These are phyloP conservation scores for Pseudocercospora fijiensis DNA, from an alignment of 2,329 filamentous ascomycete genomes.

Conservation along the genomic window DNA sequence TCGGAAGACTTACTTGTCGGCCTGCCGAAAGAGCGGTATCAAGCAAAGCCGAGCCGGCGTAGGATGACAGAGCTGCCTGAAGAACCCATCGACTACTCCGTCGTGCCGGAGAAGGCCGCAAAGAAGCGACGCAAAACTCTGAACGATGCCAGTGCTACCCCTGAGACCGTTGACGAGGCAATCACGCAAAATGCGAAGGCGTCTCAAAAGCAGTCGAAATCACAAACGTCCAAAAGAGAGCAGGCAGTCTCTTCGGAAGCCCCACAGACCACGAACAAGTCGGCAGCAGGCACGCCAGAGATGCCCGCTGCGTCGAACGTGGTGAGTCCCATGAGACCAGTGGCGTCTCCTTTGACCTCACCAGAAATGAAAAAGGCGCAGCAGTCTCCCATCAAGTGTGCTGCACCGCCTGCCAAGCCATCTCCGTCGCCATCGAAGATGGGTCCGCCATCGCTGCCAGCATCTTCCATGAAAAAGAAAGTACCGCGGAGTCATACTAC, in stretches of 20 bases:
- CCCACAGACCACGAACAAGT: neutral
- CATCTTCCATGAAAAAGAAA: conserved; percentile 22
- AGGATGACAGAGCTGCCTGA: conserved; percentile 32
- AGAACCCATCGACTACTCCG: conserved; percentile 35
- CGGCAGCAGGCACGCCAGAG: neutral
- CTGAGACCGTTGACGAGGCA: neutral
- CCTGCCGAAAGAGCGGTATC: conserved; percentile 42
- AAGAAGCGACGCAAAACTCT: conserved; percentile 44
- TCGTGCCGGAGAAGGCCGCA: conserved; percentile 42
- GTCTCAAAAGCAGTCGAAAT: neutral
- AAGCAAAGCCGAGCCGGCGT: conserved; percentile 41
- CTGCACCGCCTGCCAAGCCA: neutral
- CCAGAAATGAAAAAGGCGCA: neutral
- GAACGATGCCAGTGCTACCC: conserved; percentile 2
- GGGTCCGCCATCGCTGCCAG: conserved; percentile 24
- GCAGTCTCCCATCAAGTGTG: neutral
- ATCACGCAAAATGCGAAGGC: neutral
- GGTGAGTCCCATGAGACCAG: conserved; percentile 1
- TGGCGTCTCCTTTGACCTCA: conserved; percentile 14
- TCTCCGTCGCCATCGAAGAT: conserved; percentile 21
- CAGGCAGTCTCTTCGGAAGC: neutral
- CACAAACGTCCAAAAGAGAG: neutral
- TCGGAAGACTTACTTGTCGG: conserved; percentile 38
- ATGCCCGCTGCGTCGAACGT: neutral
- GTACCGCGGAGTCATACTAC: conserved; percentile 35